phyloP scores from a whole-genome alignment of 2,329 filamentous ascomycete species.

The Penicillium sp. region DNA sequence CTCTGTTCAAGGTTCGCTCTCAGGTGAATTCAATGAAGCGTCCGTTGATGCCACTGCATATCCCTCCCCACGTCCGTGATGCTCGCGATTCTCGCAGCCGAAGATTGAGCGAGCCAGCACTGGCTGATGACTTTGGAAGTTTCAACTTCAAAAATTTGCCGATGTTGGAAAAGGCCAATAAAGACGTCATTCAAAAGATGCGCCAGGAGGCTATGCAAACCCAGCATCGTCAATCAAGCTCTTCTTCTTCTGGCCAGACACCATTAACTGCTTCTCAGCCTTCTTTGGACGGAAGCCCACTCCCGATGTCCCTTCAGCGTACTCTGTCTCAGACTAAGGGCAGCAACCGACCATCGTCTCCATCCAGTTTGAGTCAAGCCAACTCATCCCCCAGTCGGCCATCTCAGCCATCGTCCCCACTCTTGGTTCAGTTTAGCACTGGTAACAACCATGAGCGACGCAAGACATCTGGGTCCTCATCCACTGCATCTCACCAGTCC shows the following conservation, averaged over 20 bases:
- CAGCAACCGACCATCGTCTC: conserved; percentile 77
- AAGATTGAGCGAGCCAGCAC: conserved; percentile 84
- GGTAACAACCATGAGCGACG: conserved; percentile 78
- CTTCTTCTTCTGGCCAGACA: conserved; percentile 27
- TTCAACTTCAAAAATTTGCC: conserved; percentile 98
- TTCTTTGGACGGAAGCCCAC: conserved; percentile 78
- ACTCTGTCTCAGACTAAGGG: conserved; percentile 81
- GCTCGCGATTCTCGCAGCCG: conserved; percentile 83
- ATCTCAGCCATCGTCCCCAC: conserved; percentile 81
- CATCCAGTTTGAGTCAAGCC: conserved; percentile 73
- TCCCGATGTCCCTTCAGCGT: conserved; percentile 77
- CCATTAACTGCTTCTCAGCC: conserved; percentile 41
- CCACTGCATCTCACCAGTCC: conserved; percentile 77
- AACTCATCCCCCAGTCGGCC: conserved; percentile 85
- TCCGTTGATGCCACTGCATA: conserved; percentile 90
- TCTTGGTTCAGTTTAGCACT: conserved; percentile 95
- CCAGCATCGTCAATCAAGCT: conserved; percentile 52
- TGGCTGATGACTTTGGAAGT: conserved; percentile 88
- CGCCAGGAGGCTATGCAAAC: conserved; percentile 83
- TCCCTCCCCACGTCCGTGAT: conserved; percentile 93
- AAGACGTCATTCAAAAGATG: conserved; percentile 96
- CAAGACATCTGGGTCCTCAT: conserved; percentile 89
- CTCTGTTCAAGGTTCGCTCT: conserved; percentile 81
- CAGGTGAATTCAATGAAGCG: conserved; percentile 88
- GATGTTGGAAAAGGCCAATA: conserved; percentile 96